Evolutionary conservation across 495 filamentous ascomycete genomes (phyloP), one percentile per base, ranked within the genome.

Genomic region (Talaromyces ruber): DNA sequence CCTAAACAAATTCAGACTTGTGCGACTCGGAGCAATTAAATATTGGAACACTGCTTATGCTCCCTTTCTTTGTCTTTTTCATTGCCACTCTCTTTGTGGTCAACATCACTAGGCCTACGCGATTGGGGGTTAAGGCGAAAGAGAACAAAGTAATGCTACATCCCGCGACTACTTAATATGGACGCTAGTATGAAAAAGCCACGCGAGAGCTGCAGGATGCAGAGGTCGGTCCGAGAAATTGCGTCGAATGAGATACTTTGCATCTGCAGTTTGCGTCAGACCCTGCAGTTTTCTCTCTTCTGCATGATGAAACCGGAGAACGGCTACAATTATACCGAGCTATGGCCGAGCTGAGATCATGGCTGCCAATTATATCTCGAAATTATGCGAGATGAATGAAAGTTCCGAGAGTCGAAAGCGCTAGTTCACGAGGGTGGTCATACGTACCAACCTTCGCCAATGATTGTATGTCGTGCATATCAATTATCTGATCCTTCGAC

Each of bases 401-500:
- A 11, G 30, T 12, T 34, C 30, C 30, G 30, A 34, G 9, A 34
- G 30, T 34, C 30, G 4, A 39, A 39, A 39, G 34, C 34, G 34
- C 14, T 39, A n/a, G 12, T 97, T 93, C 3, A 92, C 86, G 86
- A 97, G 92, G n/a, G 34, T 39, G 34, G 34, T 39, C 34, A 39
- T 39, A 39, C 34, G 12, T 39, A n/a, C 34, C 34, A 14, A 47
- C 21, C 18, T 47, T 18, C n/a, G 18, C 18, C 43, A 47, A 47
- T 18, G 12, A 21, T 47, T 47, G n/a, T 21, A n/a, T n/a, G 6
- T 47, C 43, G 43, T 47, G 43, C 43, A 47, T 47, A 6, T 18
- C 18, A 21, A 21, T n/a, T n/a, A 18, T 47, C 2, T 47, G 9
- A 47, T 39, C 34, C 12, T 8, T 47, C 43, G 43, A 18, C 8